These are phyloP conservation scores for Arxiozyma telluris DNA, from an alignment of 1,139 yeast species.

Conservation along the genomic window DNA sequence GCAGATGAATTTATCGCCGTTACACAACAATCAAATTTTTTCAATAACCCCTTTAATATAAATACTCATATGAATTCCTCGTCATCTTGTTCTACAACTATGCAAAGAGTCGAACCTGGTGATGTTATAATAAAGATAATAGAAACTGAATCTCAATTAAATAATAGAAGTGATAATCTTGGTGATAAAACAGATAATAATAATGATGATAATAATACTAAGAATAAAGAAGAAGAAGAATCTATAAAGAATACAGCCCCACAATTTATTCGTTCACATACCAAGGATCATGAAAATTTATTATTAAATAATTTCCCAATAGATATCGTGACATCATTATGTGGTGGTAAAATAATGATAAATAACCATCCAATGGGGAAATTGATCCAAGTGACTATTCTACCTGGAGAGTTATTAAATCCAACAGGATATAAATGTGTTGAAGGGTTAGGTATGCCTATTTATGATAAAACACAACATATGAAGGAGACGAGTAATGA, in stretches of 20 bases:
- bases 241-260: not conserved
- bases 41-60: slow-evolving; percentile 32
- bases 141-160: slow-evolving; percentile 15
- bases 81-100: not conserved
- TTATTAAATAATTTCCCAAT: slow-evolving; percentile 15
- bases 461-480: slow-evolving; percentile 6
- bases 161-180: slow-evolving; percentile 2
- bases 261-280: slow-evolving; percentile 7
- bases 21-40: slow-evolving; percentile 16
- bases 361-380: slow-evolving; percentile 24
- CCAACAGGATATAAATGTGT: slow-evolving; percentile 21
- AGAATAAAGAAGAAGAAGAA: no score
- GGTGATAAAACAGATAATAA: not conserved
- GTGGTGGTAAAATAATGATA: slow-evolving; percentile 25
- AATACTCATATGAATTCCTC: slow-evolving; percentile 11
- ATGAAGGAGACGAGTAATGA: no score
- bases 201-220: not conserved
- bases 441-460: slow-evolving; percentile 27
- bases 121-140: slow-evolving; percentile 46
- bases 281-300: slow-evolving; percentile 15
- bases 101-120: slow-evolving; percentile 44
- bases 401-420: slow-evolving; percentile 22
- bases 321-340: slow-evolving; percentile 23
- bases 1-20: slow-evolving; percentile 42
- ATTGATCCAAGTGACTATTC: slow-evolving; percentile 19